Evolutionary conservation across 345 rosid species (phyloP), one percentile per base, ranked within the genome.

Genomic region (Tarenaya hassleriana): DNA sequence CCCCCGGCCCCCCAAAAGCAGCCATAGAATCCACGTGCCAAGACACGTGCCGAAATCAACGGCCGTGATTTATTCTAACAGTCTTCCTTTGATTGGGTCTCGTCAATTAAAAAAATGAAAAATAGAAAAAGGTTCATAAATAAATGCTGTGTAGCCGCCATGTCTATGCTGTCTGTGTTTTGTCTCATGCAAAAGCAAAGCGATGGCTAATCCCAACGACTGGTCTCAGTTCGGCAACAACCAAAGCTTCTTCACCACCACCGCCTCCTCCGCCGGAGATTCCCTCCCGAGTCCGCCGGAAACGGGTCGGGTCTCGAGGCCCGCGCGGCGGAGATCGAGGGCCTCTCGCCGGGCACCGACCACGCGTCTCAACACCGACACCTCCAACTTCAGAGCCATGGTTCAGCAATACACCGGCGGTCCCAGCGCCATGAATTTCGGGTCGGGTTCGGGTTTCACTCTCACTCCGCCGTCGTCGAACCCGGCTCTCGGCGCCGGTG

Each of bases 281-380:
- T 19, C 50, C 15, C 77, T 60, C 47, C 63, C 84, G 41, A 81
- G 74, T 58, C 92, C 95, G 0, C 92, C 95, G 0, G 95, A 83
- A 37, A 47, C 52, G 1, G 94, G 95, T 7, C 77, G 98, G 1
- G 88, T 92, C 1, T 42, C 90, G 8, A 88, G 81, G 73, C 94
- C 96, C 1, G 46, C 69, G 8, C 84, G 98, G n/a, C 68, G 90
- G 62, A 69, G 98, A 50, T 81, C 95, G 1, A 77, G 98, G 61
- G 98, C 98, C 2, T 92, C 98, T 8, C 74, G 98, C 47, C 63
- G 98, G 55, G 88, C 96, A 58, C 98, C 98, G 0, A 88, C 98
- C 44, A 88, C 98, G n/a, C 70, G 88, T 34, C 75, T 92, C 39
- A 88, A 83, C 63, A 92, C 98, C 1, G 96, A 92, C 73, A 81